Evolutionary conservation across 1,139 yeast genomes (phyloP), one percentile per base, ranked within the genome.

Genomic region (Yamadazyma aaseri): DNA sequence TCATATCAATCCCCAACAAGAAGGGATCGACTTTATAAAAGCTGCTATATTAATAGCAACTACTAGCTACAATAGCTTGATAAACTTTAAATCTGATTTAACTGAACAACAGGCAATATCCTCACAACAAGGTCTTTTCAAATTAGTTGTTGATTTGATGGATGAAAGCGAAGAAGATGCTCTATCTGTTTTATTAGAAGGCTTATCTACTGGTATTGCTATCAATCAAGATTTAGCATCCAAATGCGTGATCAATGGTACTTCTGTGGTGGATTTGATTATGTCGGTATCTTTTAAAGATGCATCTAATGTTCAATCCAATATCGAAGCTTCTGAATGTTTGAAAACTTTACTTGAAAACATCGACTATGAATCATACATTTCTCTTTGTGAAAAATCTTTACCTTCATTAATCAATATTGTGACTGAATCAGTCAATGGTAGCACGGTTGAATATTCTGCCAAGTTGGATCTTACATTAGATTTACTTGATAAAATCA

Each of bases 101-200:
- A 49, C 44, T 7, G 25, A 33, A 5, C 28, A 40, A 1, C 35
- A 45, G 8, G 49, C 47, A 11, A 35, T 42, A 13, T 47, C 46
- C 1, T 39, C 54, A 6, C 74, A 68, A 45, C 32, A 36, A 6
- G 44, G 50, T 3, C 50, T 68, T 9, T 58, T 68, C 44, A 47
- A 52, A 17, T 43, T 64, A 5, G 55, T 56, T 2, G 42, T 58
- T 2, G 55, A 71, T 2, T 56, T 89, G n/a, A 54, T 74, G 3
- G 74, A 71, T 1, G 83, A 78, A 1, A 76, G 95, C 2, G 86
- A 80, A 32, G 96, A 86, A 31, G 97, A 90, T 49, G 76, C 96
- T 0, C 79, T 86, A 18, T 77, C 92, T 0, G 70, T 84, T 30
- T 59, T 89, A 32, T 71, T 86, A n/a, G 96, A 89, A 52, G 76